These are phyloP conservation scores for Fusarium temperatum DNA, from an alignment of 2,329 filamentous ascomycete genomes.

Conservation along the genomic window DNA sequence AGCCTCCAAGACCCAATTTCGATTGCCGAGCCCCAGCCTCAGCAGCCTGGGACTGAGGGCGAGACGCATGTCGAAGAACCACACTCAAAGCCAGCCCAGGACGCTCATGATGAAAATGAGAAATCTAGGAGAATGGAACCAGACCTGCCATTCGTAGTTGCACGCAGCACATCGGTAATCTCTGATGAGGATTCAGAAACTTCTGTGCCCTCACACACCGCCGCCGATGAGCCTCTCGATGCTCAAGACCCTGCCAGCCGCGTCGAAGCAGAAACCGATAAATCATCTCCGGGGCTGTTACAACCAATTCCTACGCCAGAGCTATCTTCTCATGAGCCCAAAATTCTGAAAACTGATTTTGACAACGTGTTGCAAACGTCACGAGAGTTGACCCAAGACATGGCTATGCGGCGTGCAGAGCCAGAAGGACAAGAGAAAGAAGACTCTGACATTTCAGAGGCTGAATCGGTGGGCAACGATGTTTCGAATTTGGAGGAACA, in stretches of 20 bases:
- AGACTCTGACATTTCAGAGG: not conserved
- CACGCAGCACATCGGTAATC: constrained; percentile 8
- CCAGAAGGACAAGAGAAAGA: not conserved
- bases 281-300: constrained; percentile 4
- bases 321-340: not conserved
- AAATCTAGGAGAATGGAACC: constrained; percentile 20
- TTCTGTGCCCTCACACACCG: not conserved
- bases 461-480: not conserved
- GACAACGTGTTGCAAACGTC: constrained; percentile 14
- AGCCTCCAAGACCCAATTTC: constrained; percentile 3
- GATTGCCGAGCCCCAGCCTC: constrained; percentile 4
- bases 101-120: constrained; percentile 20
- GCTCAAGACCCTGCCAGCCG: not conserved
- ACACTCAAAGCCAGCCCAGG: not conserved
- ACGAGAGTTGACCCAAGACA: constrained; percentile 6
- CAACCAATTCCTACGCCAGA: constrained; percentile 1
- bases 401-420: not conserved
- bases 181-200: constrained; percentile 13
- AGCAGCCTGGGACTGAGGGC: constrained; percentile 11
- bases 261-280: not conserved
- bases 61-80: constrained; percentile 1
- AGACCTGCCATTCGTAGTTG: constrained; percentile 4
- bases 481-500: not conserved
- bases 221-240: not conserved
- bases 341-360: constrained; percentile 22